A percentile compares a stretch with the other conserved stretches of the same genome.
phyloP scores from a whole-genome alignment of 768 basidiomycete species.

The Leccinum rimulosum region DNA sequence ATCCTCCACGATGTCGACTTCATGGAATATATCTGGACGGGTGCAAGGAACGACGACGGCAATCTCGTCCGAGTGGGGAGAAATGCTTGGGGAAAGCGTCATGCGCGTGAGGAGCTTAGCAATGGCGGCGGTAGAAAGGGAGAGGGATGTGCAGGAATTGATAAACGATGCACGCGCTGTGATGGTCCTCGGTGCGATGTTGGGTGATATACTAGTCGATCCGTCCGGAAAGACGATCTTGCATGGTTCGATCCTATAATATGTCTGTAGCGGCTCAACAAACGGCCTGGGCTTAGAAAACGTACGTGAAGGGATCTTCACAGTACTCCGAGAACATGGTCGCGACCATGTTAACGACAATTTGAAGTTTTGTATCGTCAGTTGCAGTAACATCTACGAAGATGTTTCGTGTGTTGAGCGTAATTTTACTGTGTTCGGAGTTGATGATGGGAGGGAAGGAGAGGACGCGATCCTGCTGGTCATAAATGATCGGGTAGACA shows the following conservation, averaged over 20 bases:
- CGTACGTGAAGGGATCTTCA: constrained; percentile 87
- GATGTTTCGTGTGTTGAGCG: constrained; percentile 86
- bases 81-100: constrained; percentile 59
- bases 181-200: constrained; percentile 70
- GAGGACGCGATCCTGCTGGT: constrained; percentile 79
- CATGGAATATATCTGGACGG: constrained; percentile 96
- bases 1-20: constrained; percentile 98
- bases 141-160: constrained; percentile 92
- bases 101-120: constrained; percentile 77
- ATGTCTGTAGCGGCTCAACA: not conserved
- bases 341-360: constrained; percentile 91
- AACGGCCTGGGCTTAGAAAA: not conserved
- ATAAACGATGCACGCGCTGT: constrained; percentile 85
- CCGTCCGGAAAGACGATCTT: constrained; percentile 81
- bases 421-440: constrained; percentile 96
- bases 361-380: constrained; percentile 93
- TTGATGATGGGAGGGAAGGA: constrained; percentile 99
- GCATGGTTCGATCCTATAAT: constrained; percentile 85
- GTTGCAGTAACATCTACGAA: constrained; percentile 98
- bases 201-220: constrained; percentile 70
- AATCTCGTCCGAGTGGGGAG: constrained; percentile 61
- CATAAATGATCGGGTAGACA: constrained; percentile 98
- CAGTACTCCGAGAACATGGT: constrained; percentile 99
- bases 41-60: constrained; percentile 84
- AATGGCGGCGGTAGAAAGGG: constrained; percentile 62